A percentile compares a stretch with the other conserved stretches of the same genome.
Conservation (phyloP, 305 asterid species). For the Striga hermonthica region DNA sequence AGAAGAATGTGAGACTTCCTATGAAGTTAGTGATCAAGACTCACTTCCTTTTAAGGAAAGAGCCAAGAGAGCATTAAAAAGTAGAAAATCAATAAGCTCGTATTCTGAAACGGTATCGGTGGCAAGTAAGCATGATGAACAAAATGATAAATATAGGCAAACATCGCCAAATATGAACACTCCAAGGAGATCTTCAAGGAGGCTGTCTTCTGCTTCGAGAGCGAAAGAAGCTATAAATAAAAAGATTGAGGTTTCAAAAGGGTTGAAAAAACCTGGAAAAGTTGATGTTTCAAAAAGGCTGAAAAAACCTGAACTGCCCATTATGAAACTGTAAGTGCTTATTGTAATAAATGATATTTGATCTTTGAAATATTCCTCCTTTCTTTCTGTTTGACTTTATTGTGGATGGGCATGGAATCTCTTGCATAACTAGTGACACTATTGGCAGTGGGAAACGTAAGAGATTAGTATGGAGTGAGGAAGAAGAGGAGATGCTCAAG, state of each 20-base stretch:
- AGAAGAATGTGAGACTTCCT: conserved; percentile 33
- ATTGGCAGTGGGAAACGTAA: conserved; percentile 43
- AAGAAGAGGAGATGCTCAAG: conserved; percentile 65
- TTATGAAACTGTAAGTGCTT: conserved; percentile 39
- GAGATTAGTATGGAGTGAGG: conserved; percentile 50
- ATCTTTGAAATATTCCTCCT: not conserved
- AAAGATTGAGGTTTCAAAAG: conserved; percentile 30
- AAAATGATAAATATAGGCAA: conserved; percentile 30
- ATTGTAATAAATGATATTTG: not conserved
- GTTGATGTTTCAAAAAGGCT: conserved; percentile 29
- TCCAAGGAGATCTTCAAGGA: conserved; percentile 35
- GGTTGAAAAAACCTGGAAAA: conserved; percentile 32
- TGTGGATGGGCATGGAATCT: conserved; percentile 16
- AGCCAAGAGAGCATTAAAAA: conserved; percentile 33
- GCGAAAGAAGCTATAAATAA: conserved; percentile 6
- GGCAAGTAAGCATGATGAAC: conserved; percentile 31
- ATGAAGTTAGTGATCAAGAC: conserved; percentile 23
- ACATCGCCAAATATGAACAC: conserved; percentile 27
- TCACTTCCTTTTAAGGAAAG: conserved; percentile 22
- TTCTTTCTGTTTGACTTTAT: not conserved
- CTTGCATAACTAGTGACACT: conserved; percentile 38
- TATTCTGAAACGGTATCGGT: conserved; percentile 31
- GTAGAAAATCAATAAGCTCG: conserved; percentile 23
- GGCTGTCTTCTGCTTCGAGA: conserved; percentile 34
- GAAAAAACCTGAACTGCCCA: conserved; percentile 30